Evolutionary conservation across 805 yeast genomes (phyloP).

Genomic region (Pichia paraexigua): DNA sequence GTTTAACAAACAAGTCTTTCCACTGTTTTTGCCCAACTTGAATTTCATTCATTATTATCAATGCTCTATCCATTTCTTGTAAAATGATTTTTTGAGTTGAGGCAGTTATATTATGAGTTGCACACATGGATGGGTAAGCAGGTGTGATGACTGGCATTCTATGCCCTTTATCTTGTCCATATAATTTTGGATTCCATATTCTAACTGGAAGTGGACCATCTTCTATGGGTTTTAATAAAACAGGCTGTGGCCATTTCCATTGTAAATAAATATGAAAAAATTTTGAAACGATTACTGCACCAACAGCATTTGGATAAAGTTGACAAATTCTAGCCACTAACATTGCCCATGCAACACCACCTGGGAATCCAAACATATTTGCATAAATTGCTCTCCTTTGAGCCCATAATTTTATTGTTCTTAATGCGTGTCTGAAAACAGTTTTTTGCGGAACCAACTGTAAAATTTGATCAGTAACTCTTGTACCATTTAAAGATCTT

Average conservation of each 20-base stretch:
- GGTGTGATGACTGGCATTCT: constrained; percentile 98
- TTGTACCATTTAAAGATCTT: constrained; percentile 87
- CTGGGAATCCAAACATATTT: constrained; percentile 94
- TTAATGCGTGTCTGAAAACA: constrained; percentile 83
- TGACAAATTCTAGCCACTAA: constrained; percentile 97
- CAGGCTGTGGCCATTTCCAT: constrained; percentile 99
- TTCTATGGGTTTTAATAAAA: constrained; percentile 82
- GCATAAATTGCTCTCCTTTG: constrained; percentile 90
- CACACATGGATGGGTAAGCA: constrained; percentile 98
- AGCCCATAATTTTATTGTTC: constrained; percentile 96
- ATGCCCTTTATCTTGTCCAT: constrained; percentile 83
- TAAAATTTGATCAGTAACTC: constrained; percentile 93
- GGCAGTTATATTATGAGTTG: constrained; percentile 88
- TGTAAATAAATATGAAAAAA: constrained; percentile 78
- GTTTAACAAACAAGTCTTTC: constrained; percentile 70
- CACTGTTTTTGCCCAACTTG: constrained; percentile 55
- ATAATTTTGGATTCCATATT: constrained; percentile 92
- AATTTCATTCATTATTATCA: constrained; percentile 61
- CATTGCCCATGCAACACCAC: constrained; percentile 99
- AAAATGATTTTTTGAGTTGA: constrained; percentile 81
- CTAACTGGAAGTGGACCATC: constrained; percentile 96
- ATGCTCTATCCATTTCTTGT: constrained; percentile 73
- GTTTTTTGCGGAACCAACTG: constrained; percentile 86
- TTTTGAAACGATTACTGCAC: constrained; percentile 83
- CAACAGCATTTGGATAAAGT: constrained; percentile 90